Conservation (phyloP, 257 asterid species). For the Capsicum baccatum region DNA sequence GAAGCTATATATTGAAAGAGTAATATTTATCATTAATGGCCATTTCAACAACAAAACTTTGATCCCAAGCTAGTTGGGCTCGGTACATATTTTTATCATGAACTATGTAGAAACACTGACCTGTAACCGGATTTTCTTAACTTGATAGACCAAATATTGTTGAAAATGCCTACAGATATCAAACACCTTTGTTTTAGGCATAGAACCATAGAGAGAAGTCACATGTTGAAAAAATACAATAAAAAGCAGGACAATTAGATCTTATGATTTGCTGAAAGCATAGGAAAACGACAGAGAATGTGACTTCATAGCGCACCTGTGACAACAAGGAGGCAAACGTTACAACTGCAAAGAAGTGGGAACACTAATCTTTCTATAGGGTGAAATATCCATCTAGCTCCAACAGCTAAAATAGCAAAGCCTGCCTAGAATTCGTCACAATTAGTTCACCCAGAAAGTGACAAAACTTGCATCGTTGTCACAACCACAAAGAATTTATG, state of each 20-base stretch:
- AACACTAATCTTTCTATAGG: slow-evolving; percentile 54
- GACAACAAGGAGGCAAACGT: slow-evolving; percentile 70
- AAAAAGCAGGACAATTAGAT: background rate
- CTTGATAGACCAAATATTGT: slow-evolving; percentile 95
- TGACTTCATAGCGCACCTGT: slow-evolving; percentile 57
- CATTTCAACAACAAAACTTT: slow-evolving; percentile 3
- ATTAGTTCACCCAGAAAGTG: slow-evolving; percentile 41
- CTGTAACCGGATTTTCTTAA: slow-evolving; percentile 89
- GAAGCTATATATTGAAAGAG: background rate
- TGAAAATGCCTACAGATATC: slow-evolving; percentile 69
- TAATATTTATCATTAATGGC: background rate
- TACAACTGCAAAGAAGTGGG: slow-evolving; percentile 86
- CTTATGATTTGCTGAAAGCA: slow-evolving; percentile 25
- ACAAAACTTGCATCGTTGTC: slow-evolving; percentile 24
- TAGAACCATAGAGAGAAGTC: slow-evolving; percentile 14
- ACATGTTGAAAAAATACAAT: background rate
- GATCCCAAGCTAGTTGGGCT: background rate
- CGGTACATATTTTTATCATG: background rate
- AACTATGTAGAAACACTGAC: slow-evolving; percentile 45
- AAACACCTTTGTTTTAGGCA: slow-evolving; percentile 14
- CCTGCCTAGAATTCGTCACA: slow-evolving; percentile 81
- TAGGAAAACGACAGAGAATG: slow-evolving; percentile 28
- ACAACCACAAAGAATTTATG: background rate
- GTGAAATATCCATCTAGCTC: slow-evolving; percentile 72
- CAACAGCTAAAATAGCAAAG: slow-evolving; percentile 85